Evolutionary conservation across 495 filamentous ascomycete genomes (phyloP).

Genomic region (Podospora appendiculata): DNA sequence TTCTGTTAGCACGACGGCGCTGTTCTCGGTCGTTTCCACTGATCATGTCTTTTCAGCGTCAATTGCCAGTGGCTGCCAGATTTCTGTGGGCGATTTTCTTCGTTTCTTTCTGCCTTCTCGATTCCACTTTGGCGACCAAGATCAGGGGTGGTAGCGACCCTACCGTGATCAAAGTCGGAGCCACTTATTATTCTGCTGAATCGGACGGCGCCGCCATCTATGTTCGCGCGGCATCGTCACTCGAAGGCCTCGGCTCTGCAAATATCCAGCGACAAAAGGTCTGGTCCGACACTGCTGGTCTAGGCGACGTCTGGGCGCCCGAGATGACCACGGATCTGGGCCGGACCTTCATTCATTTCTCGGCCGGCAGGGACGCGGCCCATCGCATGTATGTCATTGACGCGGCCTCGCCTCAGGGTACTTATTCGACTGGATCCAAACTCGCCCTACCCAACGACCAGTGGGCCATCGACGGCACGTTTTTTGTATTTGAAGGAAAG

Average conservation of each 20-base stretch:
- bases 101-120: too few relatives aligned
- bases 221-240: conserved; percentile 2
- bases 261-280: conserved; percentile 1
- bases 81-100: too few relatives aligned
- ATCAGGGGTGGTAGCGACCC: conserved; percentile 4
- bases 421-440: conserved; percentile 1
- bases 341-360: conserved; percentile 9
- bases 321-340: conserved; percentile 4
- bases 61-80: too few relatives aligned
- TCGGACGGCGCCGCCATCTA: conserved; percentile 5
- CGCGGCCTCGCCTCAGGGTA: not conserved
- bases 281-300: conserved; percentile 3
- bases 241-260: conserved; percentile 1
- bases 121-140: not conserved
- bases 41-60: too few relatives aligned
- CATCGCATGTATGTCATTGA: conserved; percentile 11
- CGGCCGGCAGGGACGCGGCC: conserved; percentile 3
- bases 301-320: conserved; percentile 8
- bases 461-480: conserved; percentile 9
- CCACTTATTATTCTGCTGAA: conserved; percentile 8
- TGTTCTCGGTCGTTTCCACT: too few relatives aligned
- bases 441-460: conserved; percentile 6
- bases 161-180: conserved; percentile 1
- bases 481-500: not conserved
- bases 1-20: too few relatives aligned